Evolutionary conservation across 768 basidiomycete genomes (phyloP), one percentile per base, ranked within the genome.

Genomic region (Pleurotus cornucopiae): DNA sequence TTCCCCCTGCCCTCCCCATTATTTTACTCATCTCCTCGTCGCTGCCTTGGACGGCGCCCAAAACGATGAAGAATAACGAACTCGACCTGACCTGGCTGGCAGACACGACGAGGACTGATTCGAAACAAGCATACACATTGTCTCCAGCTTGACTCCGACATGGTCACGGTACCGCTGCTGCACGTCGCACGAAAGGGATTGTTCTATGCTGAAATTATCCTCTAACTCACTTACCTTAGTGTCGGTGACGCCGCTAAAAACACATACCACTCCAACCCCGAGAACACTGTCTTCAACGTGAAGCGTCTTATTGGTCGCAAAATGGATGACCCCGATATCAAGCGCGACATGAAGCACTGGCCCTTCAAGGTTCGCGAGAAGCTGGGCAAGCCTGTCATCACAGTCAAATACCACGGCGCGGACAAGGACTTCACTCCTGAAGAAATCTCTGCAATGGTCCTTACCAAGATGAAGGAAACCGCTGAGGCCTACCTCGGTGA

Each of bases 401-500:
- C 81, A 61, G 88, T 97, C 61, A 73, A 82, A 59, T 85, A 91
- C 82, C 87, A 86, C 73, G 83, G 85, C 54, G 89, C 91, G 62
- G 69, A 78, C 26, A 87, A 89, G 67, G 82, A 89, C 57, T 98
- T 97, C 67, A 86, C 91, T 0, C 90, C 94, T 5, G 94, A 96
- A 71, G 94, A 97, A 75, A 85, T 98, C 63, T 90, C 86, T 43
- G 94, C 96, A 57, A 98, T 98, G 96, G 82, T 98, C 64, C 78
- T 98, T 55, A 77, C 72, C 58, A 98, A 98, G 82, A 98, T 98
- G 96, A 97, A 97, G 82, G 96, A 98, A 79, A 98, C 94, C 25
- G 96, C 96, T 56, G 96, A 98, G 80, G 90, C 94, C n/a, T 98
- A 96, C 75, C 89, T 98, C 58, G 94, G 94, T 65, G 83, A 93